These are phyloP conservation scores for Rhazya stricta DNA, from an alignment of 257 asterid genomes.

Conservation along the genomic window DNA sequence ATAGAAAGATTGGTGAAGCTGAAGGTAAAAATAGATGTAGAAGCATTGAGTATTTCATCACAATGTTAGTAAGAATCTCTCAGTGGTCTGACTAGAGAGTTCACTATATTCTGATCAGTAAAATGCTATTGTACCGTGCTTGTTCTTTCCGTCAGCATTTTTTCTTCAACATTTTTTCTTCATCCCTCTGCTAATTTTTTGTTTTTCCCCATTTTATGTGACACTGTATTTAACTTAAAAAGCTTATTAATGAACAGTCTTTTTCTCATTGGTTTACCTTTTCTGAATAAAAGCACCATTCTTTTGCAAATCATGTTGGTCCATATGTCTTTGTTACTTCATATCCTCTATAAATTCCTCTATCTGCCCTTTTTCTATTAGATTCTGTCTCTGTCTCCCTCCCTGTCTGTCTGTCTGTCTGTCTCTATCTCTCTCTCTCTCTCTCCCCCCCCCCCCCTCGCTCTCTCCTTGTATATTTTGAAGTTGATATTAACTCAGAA, in stretches of 20 bases:
- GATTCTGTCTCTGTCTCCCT: neutral
- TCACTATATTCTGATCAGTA: neutral
- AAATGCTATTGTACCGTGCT: neutral
- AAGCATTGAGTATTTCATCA: neutral
- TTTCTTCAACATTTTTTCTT: too few relatives aligned
- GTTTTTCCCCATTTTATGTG: too few relatives aligned
- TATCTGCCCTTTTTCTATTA: neutral
- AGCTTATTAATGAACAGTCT: neutral
- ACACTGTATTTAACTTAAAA: neutral
- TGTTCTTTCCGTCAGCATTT: neutral
- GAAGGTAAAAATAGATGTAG: neutral
- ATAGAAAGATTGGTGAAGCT: neutral
- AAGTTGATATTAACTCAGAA: too few relatives aligned
- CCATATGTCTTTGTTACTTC: neutral
- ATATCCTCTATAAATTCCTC: neutral
- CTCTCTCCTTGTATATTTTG: too few relatives aligned
- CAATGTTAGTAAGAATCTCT: neutral
- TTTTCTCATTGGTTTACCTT: too few relatives aligned
- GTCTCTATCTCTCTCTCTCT: too few relatives aligned
- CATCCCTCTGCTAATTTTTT: too few relatives aligned
- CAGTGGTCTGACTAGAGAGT: neutral
- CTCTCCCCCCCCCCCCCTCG: too few relatives aligned
- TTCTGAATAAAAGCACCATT: neutral
- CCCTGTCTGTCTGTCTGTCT: neutral
- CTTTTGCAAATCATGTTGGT: neutral